phyloP scores from a whole-genome alignment of 768 basidiomycete species.

The Suillus hirtellus region DNA sequence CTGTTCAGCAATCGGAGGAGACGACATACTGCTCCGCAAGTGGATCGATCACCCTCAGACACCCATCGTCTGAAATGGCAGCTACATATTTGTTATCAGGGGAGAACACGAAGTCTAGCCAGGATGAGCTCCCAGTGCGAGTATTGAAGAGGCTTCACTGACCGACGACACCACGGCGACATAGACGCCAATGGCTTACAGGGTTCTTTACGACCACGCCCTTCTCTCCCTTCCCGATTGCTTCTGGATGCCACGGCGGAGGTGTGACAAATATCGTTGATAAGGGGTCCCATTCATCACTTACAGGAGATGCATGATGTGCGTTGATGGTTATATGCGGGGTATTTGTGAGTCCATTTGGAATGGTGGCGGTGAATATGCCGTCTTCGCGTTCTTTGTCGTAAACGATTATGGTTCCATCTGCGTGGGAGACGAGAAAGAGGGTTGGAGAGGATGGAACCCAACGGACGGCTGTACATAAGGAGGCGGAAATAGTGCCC shows the following conservation, averaged over 20 bases:
- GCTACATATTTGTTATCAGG: conserved; percentile 92
- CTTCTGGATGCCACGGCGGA: conserved; percentile 82
- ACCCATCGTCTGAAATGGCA: conserved; percentile 90
- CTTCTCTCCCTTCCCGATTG: conserved; percentile 52
- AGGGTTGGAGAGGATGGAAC: conserved; percentile 78
- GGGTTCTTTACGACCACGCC: conserved; percentile 81
- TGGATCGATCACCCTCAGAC: conserved; percentile 86
- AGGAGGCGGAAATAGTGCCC: conserved; percentile 78
- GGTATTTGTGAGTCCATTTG: conserved; percentile 35
- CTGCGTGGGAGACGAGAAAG: conserved; percentile 85
- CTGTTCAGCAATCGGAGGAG: conserved; percentile 9
- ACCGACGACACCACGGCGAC: conserved; percentile 70
- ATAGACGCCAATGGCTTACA: conserved; percentile 46
- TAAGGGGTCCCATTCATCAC: conserved; percentile 71
- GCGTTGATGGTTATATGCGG: conserved; percentile 32
- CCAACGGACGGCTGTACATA: conserved; percentile 90
- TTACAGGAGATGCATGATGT: conserved; percentile 24
- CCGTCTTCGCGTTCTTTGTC: conserved; percentile 92
- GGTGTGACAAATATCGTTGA: conserved; percentile 59
- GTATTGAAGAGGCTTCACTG: not conserved
- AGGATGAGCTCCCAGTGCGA: conserved; percentile 4
- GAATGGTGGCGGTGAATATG: conserved; percentile 63
- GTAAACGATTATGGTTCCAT: conserved; percentile 86
- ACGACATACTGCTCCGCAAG: conserved; percentile 74
- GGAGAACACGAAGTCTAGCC: conserved; percentile 85